Evolutionary conservation across 164 flowering plant genomes (phyloP).

Genomic region (Dillenia suffruticosa): DNA sequence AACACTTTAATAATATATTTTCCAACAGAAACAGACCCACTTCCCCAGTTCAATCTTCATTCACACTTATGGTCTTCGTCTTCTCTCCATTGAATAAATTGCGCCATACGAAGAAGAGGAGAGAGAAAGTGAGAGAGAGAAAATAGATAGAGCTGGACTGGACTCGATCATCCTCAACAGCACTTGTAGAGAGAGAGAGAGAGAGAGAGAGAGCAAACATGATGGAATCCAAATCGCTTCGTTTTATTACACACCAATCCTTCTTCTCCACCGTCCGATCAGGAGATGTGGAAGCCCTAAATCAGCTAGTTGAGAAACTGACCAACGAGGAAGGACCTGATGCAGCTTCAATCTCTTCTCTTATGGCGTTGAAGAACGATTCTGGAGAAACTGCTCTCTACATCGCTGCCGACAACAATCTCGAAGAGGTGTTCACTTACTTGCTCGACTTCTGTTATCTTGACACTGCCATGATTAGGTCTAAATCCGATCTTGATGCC

Average conservation of each 20-base stretch:
- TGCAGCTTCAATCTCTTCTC: conserved; percentile 25
- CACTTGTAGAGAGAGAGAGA: neutral
- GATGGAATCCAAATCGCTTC: conserved; percentile 55
- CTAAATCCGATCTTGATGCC: conserved; percentile 60
- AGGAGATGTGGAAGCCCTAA: conserved; percentile 48
- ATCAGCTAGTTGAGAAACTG: conserved; percentile 24
- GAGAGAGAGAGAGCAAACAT: neutral
- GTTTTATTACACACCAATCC: conserved; percentile 64
- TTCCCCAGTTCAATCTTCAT: too few species aligned
- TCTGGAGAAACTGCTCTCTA: conserved; percentile 75
- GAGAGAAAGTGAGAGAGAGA: too few species aligned
- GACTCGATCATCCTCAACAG: neutral
- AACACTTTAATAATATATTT: too few species aligned
- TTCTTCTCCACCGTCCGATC: conserved; percentile 71
- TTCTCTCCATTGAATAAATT: too few species aligned
- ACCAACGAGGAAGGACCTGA: conserved; percentile 20
- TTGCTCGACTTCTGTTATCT: conserved; percentile 59
- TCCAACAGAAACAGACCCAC: too few species aligned
- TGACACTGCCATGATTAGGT: conserved; percentile 48
- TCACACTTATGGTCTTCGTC: too few species aligned
- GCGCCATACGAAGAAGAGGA: too few species aligned
- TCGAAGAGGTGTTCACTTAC: conserved; percentile 44
- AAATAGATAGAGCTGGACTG: neutral
- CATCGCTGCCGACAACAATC: conserved; percentile 69
- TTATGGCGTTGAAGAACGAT: conserved; percentile 66